Base-by-base conservation (phyloP, 768 basidiomycete species). In the Coprinopsis strossmayeri region DNA sequence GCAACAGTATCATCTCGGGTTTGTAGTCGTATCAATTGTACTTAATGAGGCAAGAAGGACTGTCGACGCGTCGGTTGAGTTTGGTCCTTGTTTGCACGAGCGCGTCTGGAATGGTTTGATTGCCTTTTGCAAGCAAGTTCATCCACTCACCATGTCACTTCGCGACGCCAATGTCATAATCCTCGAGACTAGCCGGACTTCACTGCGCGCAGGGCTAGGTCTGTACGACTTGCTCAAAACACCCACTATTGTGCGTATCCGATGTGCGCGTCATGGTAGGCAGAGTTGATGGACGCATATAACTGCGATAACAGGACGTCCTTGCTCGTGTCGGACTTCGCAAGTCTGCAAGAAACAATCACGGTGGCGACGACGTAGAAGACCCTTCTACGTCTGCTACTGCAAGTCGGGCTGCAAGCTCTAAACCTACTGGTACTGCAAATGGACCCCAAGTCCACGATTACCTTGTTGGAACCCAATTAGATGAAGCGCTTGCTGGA, bases 101-200 rank as follows among this genome's bases (percentile, higher is more conserved):
- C 18, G 5, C 4, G n/a, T n/a, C n/a, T n/a, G n/a, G 43, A 23
- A 11, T 7, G 4, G 27, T 25, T 42, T 11, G 28, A 20, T 27
- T 20, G 43, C 34, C 41, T 51, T 24, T n/a, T n/a, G n/a, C n/a
- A n/a, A n/a, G n/a, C n/a, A n/a, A n/a, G n/a, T n/a, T n/a, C n/a
- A n/a, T n/a, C 39, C 46, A 30, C 35, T 50, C 49, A 47, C 49
- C 50, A 80, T 81, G 75, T 79, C 81, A 32, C 84, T 91, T 64
- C 87, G 90, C 62, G 90, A 93, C 65, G 78, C 87, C 42, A 83
- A 78, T 45, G 76, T 91, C 37, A 75, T 92, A 52, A 71, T 93
- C 64, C 78, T 95, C 61, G 92, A 93, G 66, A 84, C 83, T 11
- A 75, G 81, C 46, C 72, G 84, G 45, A 84, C 85, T 2, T 62